These are phyloP conservation scores for Nemania serpens DNA, from an alignment of 2,329 filamentous ascomycete genomes.

Conservation along the genomic window DNA sequence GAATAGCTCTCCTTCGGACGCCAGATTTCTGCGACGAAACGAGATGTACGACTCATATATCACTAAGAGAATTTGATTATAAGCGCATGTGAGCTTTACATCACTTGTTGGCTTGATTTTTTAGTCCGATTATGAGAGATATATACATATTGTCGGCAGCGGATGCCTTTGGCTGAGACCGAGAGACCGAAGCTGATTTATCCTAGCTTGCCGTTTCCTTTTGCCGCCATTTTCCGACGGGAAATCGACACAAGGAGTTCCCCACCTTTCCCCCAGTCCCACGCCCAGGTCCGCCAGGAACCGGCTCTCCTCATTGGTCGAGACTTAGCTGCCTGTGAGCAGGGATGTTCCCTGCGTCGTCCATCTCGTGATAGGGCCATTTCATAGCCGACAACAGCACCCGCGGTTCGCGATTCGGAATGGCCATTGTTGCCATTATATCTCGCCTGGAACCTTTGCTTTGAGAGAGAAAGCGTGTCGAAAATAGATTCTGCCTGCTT, in stretches of 20 bases:
- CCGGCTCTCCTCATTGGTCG: slow-evolving; percentile 8
- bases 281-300: slow-evolving; percentile 12
- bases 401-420: slow-evolving; percentile 20
- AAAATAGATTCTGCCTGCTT: not conserved
- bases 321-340: slow-evolving; percentile 6
- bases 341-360: slow-evolving; percentile 10
- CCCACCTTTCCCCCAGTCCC: slow-evolving; percentile 17
- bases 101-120: too few relatives aligned
- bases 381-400: slow-evolving; percentile 37
- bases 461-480: not conserved
- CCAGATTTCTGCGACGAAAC: too few relatives aligned
- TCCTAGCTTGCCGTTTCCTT: slow-evolving; percentile 6
- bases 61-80: too few relatives aligned
- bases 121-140: too few relatives aligned
- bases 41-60: too few relatives aligned
- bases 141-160: too few relatives aligned
- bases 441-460: not conserved
- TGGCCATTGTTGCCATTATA: not conserved
- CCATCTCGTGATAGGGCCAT: slow-evolving; percentile 27
- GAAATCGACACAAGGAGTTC: not conserved
- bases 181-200: slow-evolving; percentile 5
- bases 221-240: slow-evolving; percentile 37
- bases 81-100: too few relatives aligned
- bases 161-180: too few relatives aligned
- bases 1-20: too few relatives aligned